Evolutionary conservation across 1,284 basidiomycete genomes (phyloP).

Genomic region (Cutaneotrichosporon cyanovorans): DNA sequence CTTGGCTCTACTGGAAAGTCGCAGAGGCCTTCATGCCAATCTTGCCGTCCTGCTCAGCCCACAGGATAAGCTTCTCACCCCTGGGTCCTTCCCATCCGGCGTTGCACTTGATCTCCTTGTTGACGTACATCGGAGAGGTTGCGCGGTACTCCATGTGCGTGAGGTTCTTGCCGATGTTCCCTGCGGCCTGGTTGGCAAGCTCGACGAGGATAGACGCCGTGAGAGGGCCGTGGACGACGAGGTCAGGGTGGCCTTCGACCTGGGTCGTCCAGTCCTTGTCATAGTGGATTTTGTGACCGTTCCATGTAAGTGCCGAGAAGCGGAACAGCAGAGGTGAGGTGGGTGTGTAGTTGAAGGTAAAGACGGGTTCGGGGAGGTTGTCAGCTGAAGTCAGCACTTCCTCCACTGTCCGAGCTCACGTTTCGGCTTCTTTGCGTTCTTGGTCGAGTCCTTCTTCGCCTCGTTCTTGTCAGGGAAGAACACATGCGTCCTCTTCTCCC

Average conservation of each 20-base stretch:
- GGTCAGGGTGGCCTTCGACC: conserved; percentile 68
- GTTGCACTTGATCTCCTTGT: conserved; percentile 53
- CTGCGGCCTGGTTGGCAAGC: conserved; percentile 42
- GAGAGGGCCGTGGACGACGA: conserved; percentile 72
- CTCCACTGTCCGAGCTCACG: conserved; percentile 1
- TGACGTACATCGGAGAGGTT: conserved; percentile 62
- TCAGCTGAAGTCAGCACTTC: conserved; percentile 5
- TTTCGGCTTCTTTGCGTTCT: conserved; percentile 10
- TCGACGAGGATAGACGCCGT: conserved; percentile 71
- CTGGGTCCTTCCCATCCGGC: conserved; percentile 47
- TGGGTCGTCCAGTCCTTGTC: conserved; percentile 53
- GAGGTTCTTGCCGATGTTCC: conserved; percentile 34
- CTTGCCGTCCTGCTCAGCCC: conserved; percentile 55
- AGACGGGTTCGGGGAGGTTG: conserved; percentile 46
- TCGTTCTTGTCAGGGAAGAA: conserved; percentile 50
- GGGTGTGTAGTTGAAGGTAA: conserved; percentile 58
- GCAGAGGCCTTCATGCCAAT: conserved; percentile 61
- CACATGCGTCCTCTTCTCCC: conserved; percentile 67
- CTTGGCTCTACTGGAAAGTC: conserved; percentile 1
- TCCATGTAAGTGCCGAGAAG: conserved; percentile 69
- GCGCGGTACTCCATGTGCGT: conserved; percentile 63
- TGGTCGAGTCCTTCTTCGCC: background rate
- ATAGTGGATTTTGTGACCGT: conserved; percentile 45
- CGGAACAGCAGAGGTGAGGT: conserved; percentile 67
- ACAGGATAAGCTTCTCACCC: conserved; percentile 47